Evolutionary conservation across 345 rosid species (phyloP), one percentile per base, ranked within the genome.

Genomic region (Cardamine chenopodiifolia): DNA sequence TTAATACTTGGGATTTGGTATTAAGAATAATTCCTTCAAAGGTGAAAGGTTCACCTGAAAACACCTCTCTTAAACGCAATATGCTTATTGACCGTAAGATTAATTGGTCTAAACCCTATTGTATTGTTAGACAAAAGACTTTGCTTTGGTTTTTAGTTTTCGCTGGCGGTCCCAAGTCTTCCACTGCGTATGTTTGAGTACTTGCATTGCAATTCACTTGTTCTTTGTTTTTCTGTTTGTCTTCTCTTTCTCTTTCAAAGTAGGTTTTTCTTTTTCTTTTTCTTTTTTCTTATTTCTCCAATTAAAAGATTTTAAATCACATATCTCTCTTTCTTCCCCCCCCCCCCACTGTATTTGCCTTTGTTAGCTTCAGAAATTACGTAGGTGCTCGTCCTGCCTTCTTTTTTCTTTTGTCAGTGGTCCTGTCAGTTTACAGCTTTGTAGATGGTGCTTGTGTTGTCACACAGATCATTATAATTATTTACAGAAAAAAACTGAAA

Each of bases 311-410:
- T 12, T 71, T 22, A 18, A 34, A 35, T 48, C n/a, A 25, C 14
- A n/a, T 9, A 2, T 57, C 19, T 55, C 23, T 57, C 60, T 23
- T 20, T 52, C 5, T 55, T 32, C 47, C 18, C 66, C 57, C 23
- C 17, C 31, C 3, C 8, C 3, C 32, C 6, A 20, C 31, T 45
- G 45, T 19, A 14, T 56, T 15, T 56, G 3, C 31, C 10, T 28
- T 67, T 28, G 42, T 15, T 20, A 14, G 47, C 44, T 44, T 56
- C 44, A 20, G 4, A 42, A 20, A 6, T 52, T 60, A 35, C 68
- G 25, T 61, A 26, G 75, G 40, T 28, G 60, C 39, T 71, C 52
- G 48, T 70, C 58, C 66, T 45, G 34, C 72, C 57, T 55, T 70
- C 22, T 18, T 5, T 14, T 40, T 25, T 34, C 8, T 48, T 56